Evolutionary conservation across 257 asterid species (phyloP), one percentile per base, ranked within the genome.

Genomic region (Solanum ahanhuiri): DNA sequence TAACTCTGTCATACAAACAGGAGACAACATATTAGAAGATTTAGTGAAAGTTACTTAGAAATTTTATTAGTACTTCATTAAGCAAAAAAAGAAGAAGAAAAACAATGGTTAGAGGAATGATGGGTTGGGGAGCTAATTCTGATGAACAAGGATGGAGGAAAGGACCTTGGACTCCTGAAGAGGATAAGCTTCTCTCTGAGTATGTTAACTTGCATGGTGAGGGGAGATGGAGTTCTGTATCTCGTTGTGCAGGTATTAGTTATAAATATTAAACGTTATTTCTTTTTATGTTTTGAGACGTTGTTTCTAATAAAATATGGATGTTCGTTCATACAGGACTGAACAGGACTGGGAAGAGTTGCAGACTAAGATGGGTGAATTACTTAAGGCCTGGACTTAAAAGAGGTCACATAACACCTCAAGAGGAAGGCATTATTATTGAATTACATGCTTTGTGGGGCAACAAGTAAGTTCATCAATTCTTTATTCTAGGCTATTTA

Each of bases 371-470:
- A 75, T 91, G 93, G 92, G 91, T 91, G 82, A 91, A 91, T 20
- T 91, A 91, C 86, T 83, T 91, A 5, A 90, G 91, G 82, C 93
- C 92, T 12, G 92, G 91, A 9, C 90, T 90, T 9, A 91, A 86
- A 60, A 89, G 89, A 89, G 91, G 93, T 12, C 88, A 86, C 25
- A 60, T 91, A 43, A 89, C 93, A 30, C 92, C 92, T 69, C 90
- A 88, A 15, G 93, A 91, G 39, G 91, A 90, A 87, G 91, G 90
- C 67, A 90, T 91, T 87, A 91, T 91, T 33, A 87, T 89, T 54
- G 91, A 91, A 82, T 88, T 91, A 30, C 93, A 91, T 84, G 92
- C 91, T 64, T 86, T 91, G 7, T 91, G 91, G 91, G 92, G 93
- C 11, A 91, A 91, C 90, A 91, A 88, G 93, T 90, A 88, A 82